Evolutionary conservation across 768 basidiomycete genomes (phyloP), one percentile per base, ranked within the genome.

Genomic region (Lactifluus echinatus): DNA sequence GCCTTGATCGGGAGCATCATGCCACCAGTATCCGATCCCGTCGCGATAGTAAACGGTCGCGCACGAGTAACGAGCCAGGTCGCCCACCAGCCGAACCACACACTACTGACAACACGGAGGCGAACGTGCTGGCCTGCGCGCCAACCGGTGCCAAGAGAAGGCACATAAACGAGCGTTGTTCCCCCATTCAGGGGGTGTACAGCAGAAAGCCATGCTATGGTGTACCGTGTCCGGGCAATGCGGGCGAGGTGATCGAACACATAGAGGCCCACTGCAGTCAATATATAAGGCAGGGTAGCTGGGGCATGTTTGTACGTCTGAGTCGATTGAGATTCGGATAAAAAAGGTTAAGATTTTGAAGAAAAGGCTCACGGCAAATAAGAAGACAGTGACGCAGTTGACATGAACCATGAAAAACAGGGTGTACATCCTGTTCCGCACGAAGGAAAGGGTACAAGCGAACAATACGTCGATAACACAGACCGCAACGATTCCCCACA

Each of bases 51-150:
- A 64, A 80, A 82, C 10, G 58, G 60, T 23, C 62, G 60, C 26
- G 46, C 40, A n/a, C 64, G 62, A 36, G 49, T 31, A 31, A 31
- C 4, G 37, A 53, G n/a, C 52, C 56, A 61, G 11, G 56, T 55
- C 14, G 49, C 17, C 52, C 45, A 64, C 71, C 75, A 73, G 17
- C 70, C 72, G 14, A 67, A 55, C 66, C 67, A 64, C 3, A 76
- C 72, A 69, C 72, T 72, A 23, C 68, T 71, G 1, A 79, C 68
- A 0, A 78, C 69, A 45, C 79, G 70, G 26, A 84, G 57, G 46
- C 82, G 76, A 44, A 84, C 79, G 63, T 84, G 81, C 63, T 84
- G 82, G 3, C 83, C 81, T 0, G 79, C 72, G 29, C 80, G 71
- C 82, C 82, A 84, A 19, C 82, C 82, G 0, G 72, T 69, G 47